A percentile compares a stretch with the other conserved stretches of the same genome.
Conservation (phyloP, 2,329 filamentous ascomycete species). For the Knufia fluminis region DNA sequence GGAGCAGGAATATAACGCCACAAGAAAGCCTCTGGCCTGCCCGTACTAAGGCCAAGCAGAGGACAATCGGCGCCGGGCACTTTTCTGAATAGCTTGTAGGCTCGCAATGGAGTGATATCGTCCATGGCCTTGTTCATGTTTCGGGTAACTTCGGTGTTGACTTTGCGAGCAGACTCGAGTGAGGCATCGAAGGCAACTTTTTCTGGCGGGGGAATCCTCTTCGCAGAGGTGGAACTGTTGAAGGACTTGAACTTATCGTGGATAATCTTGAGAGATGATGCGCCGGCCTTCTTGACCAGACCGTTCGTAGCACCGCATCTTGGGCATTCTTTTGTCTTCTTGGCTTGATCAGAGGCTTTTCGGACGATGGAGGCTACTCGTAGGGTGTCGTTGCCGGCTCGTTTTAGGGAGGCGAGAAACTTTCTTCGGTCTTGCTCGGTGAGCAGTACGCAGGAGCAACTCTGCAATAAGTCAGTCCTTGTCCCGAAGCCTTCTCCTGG, state of each 20-base stretch:
- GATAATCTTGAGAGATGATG: slow-evolving; percentile 75
- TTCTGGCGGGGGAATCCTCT: slow-evolving; percentile 71
- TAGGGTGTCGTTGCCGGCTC: slow-evolving; percentile 76
- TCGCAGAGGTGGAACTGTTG: slow-evolving; percentile 78
- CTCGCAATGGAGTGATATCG: slow-evolving; percentile 80
- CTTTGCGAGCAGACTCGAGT: slow-evolving; percentile 67
- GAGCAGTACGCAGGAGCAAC: slow-evolving; percentile 76
- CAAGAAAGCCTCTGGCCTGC: slow-evolving; percentile 91
- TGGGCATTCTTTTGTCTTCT: slow-evolving; percentile 74
- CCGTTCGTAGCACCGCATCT: slow-evolving; percentile 78
- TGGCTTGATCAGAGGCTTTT: slow-evolving; percentile 78
- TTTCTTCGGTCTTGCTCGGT: slow-evolving; percentile 67
- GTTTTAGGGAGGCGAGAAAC: slow-evolving; percentile 71
- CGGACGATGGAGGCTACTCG: slow-evolving; percentile 76
- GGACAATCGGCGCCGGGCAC: slow-evolving; percentile 82
- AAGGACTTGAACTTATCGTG: slow-evolving; percentile 87
- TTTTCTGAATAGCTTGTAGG: slow-evolving; percentile 83
- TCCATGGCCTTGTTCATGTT: slow-evolving; percentile 88
- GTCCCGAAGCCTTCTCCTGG: slow-evolving; percentile 4
- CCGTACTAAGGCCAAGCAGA: slow-evolving; percentile 78
- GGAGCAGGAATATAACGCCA: slow-evolving; percentile 95
- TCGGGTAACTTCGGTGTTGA: slow-evolving; percentile 76
- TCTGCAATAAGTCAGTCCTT: slow-evolving; percentile 32
- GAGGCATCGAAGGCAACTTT: slow-evolving; percentile 81
- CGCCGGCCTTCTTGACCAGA: slow-evolving; percentile 78